These are phyloP conservation scores for Pestalotiopsis sp. DNA, from an alignment of 2,329 filamentous ascomycete genomes.

Conservation along the genomic window DNA sequence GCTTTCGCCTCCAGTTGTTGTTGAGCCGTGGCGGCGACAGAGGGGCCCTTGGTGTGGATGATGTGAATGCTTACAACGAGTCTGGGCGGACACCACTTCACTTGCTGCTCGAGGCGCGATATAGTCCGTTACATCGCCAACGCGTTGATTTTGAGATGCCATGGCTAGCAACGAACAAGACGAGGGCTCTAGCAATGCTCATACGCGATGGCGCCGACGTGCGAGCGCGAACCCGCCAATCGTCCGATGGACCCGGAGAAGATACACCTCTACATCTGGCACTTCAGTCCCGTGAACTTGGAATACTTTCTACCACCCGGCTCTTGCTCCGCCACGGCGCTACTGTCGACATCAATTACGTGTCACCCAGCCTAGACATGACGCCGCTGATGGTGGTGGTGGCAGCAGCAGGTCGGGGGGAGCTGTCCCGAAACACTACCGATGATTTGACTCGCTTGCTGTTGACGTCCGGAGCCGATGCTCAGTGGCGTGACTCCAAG, in stretches of 20 bases:
- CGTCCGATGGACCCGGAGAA: not conserved
- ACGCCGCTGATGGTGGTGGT: slow-evolving; percentile 2
- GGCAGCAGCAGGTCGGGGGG: slow-evolving; percentile 3
- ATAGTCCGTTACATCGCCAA: not conserved
- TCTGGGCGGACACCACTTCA: slow-evolving; percentile 3
- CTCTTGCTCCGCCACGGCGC: not conserved
- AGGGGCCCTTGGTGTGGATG: not conserved
- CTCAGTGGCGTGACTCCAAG: slow-evolving; percentile 1
- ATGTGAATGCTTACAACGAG: slow-evolving; percentile 4
- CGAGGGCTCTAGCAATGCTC: slow-evolving; percentile 2
- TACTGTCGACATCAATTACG: slow-evolving; percentile 4
- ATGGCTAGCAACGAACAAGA: not conserved
- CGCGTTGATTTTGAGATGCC: not conserved
- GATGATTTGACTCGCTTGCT: slow-evolving; percentile 3
- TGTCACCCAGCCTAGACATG: slow-evolving; percentile 1
- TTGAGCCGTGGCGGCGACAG: not conserved
- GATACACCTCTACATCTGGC: slow-evolving; percentile 5
- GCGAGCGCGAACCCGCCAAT: slow-evolving; percentile 3
- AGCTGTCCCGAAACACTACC: slow-evolving; percentile 3
- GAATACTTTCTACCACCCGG: not conserved
- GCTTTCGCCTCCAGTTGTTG: slow-evolving; percentile 3
- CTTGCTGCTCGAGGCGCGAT: slow-evolving; percentile 1
- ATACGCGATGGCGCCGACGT: slow-evolving; percentile 3
- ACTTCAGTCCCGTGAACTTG: not conserved
- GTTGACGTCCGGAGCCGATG: slow-evolving; percentile 1